Evolutionary conservation across 352 stramenopile genomes (phyloP), one percentile per base, ranked within the genome.

Genomic region (Pythium aristosporum): DNA sequence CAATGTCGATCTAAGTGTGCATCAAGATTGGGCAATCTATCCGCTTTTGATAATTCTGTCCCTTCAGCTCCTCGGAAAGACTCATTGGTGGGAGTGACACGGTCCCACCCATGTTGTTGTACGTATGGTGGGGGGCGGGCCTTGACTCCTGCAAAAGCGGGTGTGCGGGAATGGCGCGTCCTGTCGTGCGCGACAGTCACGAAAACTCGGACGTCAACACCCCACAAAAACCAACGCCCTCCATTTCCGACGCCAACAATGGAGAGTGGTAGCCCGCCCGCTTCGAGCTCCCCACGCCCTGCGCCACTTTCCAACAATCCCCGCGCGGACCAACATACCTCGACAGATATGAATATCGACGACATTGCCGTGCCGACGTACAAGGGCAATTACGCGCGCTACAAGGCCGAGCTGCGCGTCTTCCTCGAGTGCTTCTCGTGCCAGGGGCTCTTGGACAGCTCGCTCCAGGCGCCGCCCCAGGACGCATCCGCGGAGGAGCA

Each of bases 351-450:
- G 25, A 41, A 57, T 37, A 50, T 66, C 16, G 53, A 52, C 13
- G 60, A 66, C 60, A 53, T 66, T 20, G 60, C 39, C 21, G 46
- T 66, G 49, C 60, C 60, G 5, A 56, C 49, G 16, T 66, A 39
- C 60, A 66, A 66, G 43, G 60, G 60, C 50, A 66, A 66, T 43
- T 66, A 61, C 32, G 49, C 60, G 9, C 60, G 60, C 60, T 66
- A 60, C 60, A 66, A 66, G 43, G 60, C 60, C 39, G 60, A 66
- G 51, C 60, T 66, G 28, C 60, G 60, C 51, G 58, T 49, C 42
- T 66, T 66, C 15, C 50, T 66, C 28, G 50, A 66, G 37, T 39
- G 28, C 18, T 66, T 66, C 34, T 66, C 60, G 25, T 58, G 50
- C 41, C 18, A 52, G 10, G 60, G 60, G 6, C 36, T 66, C 5